These are phyloP conservation scores for Fraxinus sp. DNA, from an alignment of 305 asterid species.

Conservation along the genomic window DNA sequence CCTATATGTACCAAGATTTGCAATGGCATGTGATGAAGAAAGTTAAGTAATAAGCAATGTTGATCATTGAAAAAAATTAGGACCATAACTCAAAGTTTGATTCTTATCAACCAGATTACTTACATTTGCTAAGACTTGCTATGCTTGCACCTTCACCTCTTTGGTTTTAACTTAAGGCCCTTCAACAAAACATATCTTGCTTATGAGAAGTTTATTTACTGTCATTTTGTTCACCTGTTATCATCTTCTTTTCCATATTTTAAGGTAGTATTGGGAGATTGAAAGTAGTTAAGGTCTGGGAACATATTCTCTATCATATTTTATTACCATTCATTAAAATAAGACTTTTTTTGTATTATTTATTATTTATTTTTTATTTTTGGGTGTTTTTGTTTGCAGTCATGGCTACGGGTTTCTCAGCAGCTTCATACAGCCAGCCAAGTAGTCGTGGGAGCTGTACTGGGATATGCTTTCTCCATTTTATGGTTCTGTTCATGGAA, in stretches of 20 bases:
- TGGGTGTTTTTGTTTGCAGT: constrained; percentile 42
- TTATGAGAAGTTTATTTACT: background rate
- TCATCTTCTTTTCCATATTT: background rate
- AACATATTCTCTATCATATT: background rate
- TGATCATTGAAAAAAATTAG: background rate
- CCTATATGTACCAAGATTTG: background rate
- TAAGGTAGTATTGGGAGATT: background rate
- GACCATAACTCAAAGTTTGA: background rate
- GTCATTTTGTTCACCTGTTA: background rate
- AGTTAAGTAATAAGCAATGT: background rate
- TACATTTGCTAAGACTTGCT: background rate
- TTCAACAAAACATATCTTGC: background rate
- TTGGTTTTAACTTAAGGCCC: background rate
- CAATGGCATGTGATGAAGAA: background rate
- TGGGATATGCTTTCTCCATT: constrained; percentile 51
- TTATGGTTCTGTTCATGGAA: constrained; percentile 78
- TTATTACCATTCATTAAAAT: background rate
- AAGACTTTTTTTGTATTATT: background rate
- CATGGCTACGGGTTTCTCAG: constrained; percentile 84
- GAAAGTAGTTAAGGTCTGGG: background rate
- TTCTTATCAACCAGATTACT: background rate
- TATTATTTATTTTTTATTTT: background rate
- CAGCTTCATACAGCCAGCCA: constrained; percentile 65
- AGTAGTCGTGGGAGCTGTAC: constrained; percentile 64
- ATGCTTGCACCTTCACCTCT: background rate